Evolutionary conservation across 352 stramenopile genomes (phyloP).

Genomic region (Phytopythium boreale): DNA sequence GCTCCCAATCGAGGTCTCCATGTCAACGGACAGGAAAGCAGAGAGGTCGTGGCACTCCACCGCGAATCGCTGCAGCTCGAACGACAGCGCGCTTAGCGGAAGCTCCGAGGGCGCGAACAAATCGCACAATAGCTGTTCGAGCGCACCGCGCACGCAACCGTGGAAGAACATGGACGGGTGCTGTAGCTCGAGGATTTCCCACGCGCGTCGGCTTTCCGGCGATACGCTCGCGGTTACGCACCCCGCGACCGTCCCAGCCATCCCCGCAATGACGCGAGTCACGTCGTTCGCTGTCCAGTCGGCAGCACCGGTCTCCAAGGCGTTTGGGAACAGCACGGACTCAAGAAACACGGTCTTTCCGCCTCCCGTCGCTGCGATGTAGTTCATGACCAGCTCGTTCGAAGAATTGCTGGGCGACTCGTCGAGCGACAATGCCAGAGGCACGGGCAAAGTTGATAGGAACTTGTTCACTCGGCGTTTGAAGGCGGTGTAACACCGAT

Average conservation of each 20-base stretch:
- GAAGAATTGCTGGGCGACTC: background rate
- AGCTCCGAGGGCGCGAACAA: conserved; percentile 15
- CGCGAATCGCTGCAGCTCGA: conserved; percentile 33
- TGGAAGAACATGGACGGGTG: conserved; percentile 39
- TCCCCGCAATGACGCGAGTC: conserved; percentile 13
- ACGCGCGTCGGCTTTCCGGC: conserved; percentile 13
- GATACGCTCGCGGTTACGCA: conserved; percentile 25
- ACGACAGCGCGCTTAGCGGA: background rate
- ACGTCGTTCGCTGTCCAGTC: conserved; percentile 23
- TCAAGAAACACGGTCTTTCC: conserved; percentile 27
- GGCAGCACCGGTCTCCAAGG: background rate
- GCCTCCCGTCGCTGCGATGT: conserved; percentile 21
- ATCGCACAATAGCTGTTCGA: conserved; percentile 19
- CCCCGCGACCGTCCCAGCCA: conserved; percentile 20
- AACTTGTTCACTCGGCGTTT: conserved; percentile 18
- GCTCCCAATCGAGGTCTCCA: background rate
- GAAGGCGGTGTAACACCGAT: conserved; percentile 25
- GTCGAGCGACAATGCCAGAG: conserved; percentile 23
- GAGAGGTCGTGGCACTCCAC: conserved; percentile 33
- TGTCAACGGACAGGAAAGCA: conserved; percentile 15
- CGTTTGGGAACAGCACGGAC: conserved; percentile 15
- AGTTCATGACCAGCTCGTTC: conserved; percentile 14
- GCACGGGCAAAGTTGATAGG: conserved; percentile 23
- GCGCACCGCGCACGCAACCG: conserved; percentile 27
- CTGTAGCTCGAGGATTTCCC: conserved; percentile 20